Conservation (phyloP, 106 monocot genomes). For the Dendrobium chrysotoxum region DNA sequence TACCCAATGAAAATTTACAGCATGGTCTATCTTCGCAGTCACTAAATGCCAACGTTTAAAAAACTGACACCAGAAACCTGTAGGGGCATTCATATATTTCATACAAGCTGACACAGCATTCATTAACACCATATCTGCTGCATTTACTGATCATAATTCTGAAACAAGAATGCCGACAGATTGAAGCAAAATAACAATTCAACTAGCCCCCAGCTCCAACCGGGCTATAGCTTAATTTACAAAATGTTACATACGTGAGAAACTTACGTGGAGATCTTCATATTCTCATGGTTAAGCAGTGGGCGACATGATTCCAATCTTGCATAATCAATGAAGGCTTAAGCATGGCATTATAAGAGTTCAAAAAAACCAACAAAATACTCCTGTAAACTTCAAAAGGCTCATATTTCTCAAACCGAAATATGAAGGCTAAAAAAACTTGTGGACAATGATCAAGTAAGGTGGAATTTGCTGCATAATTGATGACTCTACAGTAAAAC, state of each 20-base stretch:
- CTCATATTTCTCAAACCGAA: too few species aligned
- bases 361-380: too few species aligned
- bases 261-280: background rate
- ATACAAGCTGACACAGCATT: background rate
- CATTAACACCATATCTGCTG: conserved; percentile 1
- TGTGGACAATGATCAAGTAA: too few species aligned
- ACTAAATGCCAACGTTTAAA: background rate
- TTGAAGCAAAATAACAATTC: background rate
- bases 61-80: background rate
- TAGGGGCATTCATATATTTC: background rate
- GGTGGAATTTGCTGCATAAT: too few species aligned
- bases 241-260: background rate
- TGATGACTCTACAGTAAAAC: too few species aligned
- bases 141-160: background rate
- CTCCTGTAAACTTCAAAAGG: too few species aligned
- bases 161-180: background rate
- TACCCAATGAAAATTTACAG: too few species aligned
- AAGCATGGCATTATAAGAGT: too few species aligned
- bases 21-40: too few species aligned
- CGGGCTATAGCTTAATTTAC: background rate
- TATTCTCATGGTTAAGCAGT: background rate
- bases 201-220: background rate
- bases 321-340: too few species aligned
- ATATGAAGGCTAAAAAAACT: too few species aligned
- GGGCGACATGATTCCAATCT: too few species aligned